Evolutionary conservation across 331 rosid genomes (phyloP).

Genomic region (Cydonia oblonga): DNA sequence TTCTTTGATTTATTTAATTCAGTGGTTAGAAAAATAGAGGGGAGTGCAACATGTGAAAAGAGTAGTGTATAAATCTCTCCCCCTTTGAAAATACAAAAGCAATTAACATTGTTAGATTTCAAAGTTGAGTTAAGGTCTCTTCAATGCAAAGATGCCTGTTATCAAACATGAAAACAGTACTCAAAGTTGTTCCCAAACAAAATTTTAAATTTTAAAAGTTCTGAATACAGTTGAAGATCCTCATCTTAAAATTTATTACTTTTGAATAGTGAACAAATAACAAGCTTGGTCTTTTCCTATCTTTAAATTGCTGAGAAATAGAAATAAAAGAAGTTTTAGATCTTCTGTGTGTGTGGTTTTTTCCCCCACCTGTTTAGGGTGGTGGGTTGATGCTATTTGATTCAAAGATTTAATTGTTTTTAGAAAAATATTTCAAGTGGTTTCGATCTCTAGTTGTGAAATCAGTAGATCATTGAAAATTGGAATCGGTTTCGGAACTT

Average conservation of each 20-base stretch:
- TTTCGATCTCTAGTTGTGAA: constrained; percentile 18
- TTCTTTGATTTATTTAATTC: too few species aligned
- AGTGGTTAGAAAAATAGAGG: not conserved
- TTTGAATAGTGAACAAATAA: not conserved
- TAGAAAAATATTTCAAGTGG: constrained; percentile 27
- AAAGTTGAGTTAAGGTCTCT: not conserved
- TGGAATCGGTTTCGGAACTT: constrained; percentile 26
- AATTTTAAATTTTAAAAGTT: not conserved
- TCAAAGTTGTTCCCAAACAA: not conserved
- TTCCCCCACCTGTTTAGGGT: not conserved
- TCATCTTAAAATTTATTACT: not conserved
- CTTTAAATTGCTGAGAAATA: not conserved
- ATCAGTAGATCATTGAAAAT: constrained; percentile 29
- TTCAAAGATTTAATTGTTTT: constrained; percentile 13
- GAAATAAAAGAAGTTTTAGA: not conserved
- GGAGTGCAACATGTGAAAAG: not conserved
- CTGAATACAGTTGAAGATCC: not conserved
- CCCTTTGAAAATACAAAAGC: not conserved
- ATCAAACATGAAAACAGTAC: not conserved
- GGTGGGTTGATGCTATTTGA: not conserved
- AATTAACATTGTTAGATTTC: not conserved
- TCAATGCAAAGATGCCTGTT: not conserved
- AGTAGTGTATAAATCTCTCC: not conserved
- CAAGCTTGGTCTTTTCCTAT: not conserved
- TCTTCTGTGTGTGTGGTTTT: not conserved